Conservation (phyloP, 352 stramenopile genomes). For the Phytophthora syringae region DNA sequence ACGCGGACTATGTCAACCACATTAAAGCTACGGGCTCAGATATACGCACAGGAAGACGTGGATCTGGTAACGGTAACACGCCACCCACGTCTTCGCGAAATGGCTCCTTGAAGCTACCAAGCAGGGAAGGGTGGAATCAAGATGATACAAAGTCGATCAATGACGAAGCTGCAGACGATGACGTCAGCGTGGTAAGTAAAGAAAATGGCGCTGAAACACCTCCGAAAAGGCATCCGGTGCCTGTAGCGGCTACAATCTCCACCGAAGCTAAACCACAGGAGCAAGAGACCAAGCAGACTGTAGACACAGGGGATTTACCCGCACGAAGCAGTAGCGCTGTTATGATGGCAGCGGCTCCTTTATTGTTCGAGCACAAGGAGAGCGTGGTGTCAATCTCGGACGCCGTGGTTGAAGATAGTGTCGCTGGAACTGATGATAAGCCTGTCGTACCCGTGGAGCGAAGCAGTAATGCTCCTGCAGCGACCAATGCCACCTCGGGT, state of each 20-base stretch:
- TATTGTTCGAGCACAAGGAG: constrained; percentile 63
- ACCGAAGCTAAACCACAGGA: constrained; percentile 1
- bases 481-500: not conserved
- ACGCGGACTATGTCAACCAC: constrained; percentile 76
- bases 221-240: not conserved
- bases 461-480: not conserved
- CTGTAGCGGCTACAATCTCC: not conserved
- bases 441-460: not conserved
- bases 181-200: constrained; percentile 30
- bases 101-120: constrained; percentile 19
- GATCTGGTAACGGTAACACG: constrained; percentile 14
- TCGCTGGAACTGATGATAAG: constrained; percentile 5
- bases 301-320: constrained; percentile 60
- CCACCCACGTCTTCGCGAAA: constrained; percentile 17
- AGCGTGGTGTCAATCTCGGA: constrained; percentile 14
- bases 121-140: not conserved
- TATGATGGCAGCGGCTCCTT: constrained; percentile 27
- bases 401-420: constrained; percentile 2
- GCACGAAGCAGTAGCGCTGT: constrained; percentile 46
- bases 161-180: constrained; percentile 12
- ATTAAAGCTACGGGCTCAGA: constrained; percentile 73
- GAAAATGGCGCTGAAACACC: constrained; percentile 15
- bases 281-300: not conserved
- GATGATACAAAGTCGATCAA: not conserved
- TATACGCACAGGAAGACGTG: constrained; percentile 73